Base-by-base conservation (phyloP, 345 rosid genomes). In the Durio zibethinus region DNA sequence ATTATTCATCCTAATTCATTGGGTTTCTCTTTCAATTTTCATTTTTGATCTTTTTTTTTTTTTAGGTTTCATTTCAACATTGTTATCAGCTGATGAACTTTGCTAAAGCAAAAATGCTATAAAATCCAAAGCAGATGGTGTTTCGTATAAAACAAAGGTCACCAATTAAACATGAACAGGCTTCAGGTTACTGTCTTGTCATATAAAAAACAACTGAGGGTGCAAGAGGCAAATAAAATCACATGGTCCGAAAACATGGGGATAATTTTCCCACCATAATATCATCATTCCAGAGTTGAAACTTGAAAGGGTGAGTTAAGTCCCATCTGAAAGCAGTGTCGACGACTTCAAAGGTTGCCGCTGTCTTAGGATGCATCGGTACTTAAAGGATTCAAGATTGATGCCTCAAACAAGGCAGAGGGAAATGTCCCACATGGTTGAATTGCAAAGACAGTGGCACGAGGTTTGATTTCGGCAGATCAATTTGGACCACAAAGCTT, bases 401-500 rank as follows among this genome's bases (percentile, higher is more conserved):
- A 71, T 76, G 77, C 53, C 67, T 72, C 31, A 69, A 75, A 63
- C 29, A 42, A 20, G 67, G 57, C 29, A 35, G 31, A 33, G 76
- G 69, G 61, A 7, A 80, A 42, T 73, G 63, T 33, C 60, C 43
- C 80, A 80, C 77, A 45, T 76, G 80, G 70, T 21, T 48, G 72
- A 38, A 76, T 45, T 48, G 18, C 15, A 5, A 52, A 62, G 73
- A 60, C 77, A 52, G 40, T 25, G 50, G 56, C 35, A 66, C 50
- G 31, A 57, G 14, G 72, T 59, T 61, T 61, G 48, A 23, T 60
- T 70, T 10, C 47, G 23, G 21, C 23, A 33, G 42, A 56, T 78
- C 69, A 35, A 75, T 42, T 75, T 78, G 67, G 80, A 52, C 74
- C 77, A 82, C 74, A 76, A n/a, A n/a, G n/a, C n/a, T n/a, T 36